Base-by-base conservation (phyloP, 441 rosid species). In the Syzygium syzygioides region DNA sequence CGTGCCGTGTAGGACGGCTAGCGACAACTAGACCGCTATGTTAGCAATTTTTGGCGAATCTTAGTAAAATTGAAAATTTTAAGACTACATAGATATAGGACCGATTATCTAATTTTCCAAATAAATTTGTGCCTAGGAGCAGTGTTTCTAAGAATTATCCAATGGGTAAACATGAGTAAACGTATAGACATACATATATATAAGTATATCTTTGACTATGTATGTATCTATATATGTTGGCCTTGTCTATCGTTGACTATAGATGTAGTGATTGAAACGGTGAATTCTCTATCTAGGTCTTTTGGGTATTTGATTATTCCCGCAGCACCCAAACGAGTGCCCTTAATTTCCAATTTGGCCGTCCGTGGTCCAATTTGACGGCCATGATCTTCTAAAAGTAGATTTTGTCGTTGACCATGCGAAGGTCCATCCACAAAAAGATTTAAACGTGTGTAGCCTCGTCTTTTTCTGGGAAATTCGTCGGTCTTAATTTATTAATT, bases 21-120 rank as follows among this genome's bases (percentile, higher is more conserved):
- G 11, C 2, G 17, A 62, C 26, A 34, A n/a, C 4, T 1, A 10
- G 3, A 8, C 6, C 7, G 0, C 0, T 28, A 71, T 5, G 1
- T 5, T 1, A 9, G 1, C 2, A 7, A 71, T 71, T 71, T 1
- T 3, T 1, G 1, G 2, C 4, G 9, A 71, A 71, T 20, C 11
- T 20, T 71, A 7, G 0, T 13, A 37, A 37, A 71, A 37, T 37
- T 13, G 7, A 37, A 37, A 7, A 37, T 7, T 11, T 71, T 11
- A 34, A 9, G 9, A 37, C 13, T 13, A 1, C 11, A 37, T 19
- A 20, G 9, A 68, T 50, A 20, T 41, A 4, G 14, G 15, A 5
- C 3, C 4, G 7, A 59, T 37, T 37, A 8, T 18, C 25, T 37
- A 1, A 10, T 20, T 37, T 71, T 71, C 4, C 15, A 0, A 0